A percentile compares a stretch with the other conserved stretches of the same genome.
Conservation (phyloP, 352 stramenopile species). For the Globisporangium sylvaticum region DNA sequence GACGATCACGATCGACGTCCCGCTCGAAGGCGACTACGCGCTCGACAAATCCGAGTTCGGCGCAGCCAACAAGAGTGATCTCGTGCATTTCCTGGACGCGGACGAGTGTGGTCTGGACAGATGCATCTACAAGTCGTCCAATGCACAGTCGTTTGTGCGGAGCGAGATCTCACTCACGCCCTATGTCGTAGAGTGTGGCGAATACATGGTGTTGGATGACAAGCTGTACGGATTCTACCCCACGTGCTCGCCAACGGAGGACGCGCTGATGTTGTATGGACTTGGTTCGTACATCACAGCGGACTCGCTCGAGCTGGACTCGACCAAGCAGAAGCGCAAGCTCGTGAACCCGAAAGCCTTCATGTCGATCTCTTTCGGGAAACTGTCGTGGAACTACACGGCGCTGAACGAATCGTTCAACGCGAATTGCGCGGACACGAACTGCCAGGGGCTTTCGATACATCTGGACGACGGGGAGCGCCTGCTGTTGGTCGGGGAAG, state of each 20-base stretch:
- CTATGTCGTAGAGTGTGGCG: conserved; percentile 8
- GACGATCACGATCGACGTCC: conserved; percentile 17
- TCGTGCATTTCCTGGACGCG: conserved; percentile 7
- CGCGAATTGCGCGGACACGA: conserved; percentile 18
- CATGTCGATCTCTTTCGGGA: conserved; percentile 39
- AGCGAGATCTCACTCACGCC: conserved; percentile 14
- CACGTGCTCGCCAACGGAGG: not conserved
- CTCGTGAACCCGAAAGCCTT: conserved; percentile 15
- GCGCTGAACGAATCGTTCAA: conserved; percentile 24
- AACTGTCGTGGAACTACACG: conserved; percentile 32
- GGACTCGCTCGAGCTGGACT: conserved; percentile 14
- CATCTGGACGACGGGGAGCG: conserved; percentile 19
- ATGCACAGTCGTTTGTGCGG: conserved; percentile 10
- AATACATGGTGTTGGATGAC: not conserved
- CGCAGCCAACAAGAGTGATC: not conserved
- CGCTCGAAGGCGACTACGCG: conserved; percentile 12
- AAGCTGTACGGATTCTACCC: conserved; percentile 11
- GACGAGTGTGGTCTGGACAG: conserved; percentile 11
- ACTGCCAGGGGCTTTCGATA: conserved; percentile 35
- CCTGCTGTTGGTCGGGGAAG: conserved; percentile 28
- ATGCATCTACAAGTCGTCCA: conserved; percentile 17
- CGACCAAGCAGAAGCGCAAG: conserved; percentile 9
- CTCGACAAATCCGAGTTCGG: conserved; percentile 11
- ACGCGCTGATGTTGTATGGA: conserved; percentile 16
- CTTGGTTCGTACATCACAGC: conserved; percentile 17